Evolutionary conservation across 2,329 filamentous ascomycete species (phyloP).

Genomic region (Drechslerella stenobrocha): DNA sequence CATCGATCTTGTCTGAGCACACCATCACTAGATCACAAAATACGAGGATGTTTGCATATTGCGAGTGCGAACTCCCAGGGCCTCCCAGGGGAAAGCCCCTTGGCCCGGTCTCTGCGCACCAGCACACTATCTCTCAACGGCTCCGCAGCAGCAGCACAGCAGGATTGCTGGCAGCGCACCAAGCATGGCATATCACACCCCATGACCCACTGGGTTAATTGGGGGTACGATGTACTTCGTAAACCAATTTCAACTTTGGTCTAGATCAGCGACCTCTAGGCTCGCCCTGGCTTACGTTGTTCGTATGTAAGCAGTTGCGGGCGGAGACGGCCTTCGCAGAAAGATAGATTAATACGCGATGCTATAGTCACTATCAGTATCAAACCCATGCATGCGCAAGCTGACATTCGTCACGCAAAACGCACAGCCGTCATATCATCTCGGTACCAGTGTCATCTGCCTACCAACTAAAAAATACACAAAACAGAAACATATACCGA

Average conservation of each 20-base stretch:
- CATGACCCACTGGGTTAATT: constrained; percentile 6
- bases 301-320: not conserved
- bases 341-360: not conserved
- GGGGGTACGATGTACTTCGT: not conserved
- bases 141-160: not conserved
- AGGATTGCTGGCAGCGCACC: constrained; percentile 4
- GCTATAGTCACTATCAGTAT: not conserved
- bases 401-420: constrained; percentile 6
- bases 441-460: constrained; percentile 39
- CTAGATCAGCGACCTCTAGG: not conserved
- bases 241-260: constrained; percentile 1
- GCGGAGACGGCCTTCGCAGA: not conserved
- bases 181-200: not conserved
- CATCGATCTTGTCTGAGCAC: constrained; percentile 25
- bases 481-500: constrained; percentile 34
- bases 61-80: not conserved
- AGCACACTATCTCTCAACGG: not conserved
- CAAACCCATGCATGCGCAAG: not conserved
- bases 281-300: not conserved
- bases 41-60: constrained; percentile 3
- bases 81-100: not conserved
- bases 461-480: constrained; percentile 31
- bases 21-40: constrained; percentile 5
- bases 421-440: constrained; percentile 42
- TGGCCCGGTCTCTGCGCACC: not conserved